These are phyloP conservation scores for Parachaetomium inaequale DNA, from an alignment of 495 filamentous ascomycete genomes.

Conservation along the genomic window DNA sequence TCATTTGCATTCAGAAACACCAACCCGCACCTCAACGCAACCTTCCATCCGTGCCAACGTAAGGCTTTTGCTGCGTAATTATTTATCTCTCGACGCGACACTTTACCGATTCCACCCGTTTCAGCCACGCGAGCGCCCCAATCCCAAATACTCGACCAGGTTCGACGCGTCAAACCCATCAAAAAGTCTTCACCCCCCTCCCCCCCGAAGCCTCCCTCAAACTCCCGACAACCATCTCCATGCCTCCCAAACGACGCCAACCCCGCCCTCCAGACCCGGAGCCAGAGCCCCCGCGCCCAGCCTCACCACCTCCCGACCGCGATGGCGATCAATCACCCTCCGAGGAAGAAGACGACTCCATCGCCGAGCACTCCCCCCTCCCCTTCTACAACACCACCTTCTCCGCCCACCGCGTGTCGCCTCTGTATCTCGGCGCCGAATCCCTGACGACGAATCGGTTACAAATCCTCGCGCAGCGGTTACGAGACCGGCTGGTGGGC, in stretches of 20 bases:
- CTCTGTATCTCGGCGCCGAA: conserved; percentile 38
- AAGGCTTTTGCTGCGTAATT: background rate
- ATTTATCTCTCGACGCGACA: background rate
- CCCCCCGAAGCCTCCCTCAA: background rate
- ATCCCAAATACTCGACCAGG: background rate
- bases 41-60: background rate
- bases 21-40: background rate
- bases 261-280: background rate
- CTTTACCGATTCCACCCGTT: background rate
- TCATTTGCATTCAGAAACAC: background rate
- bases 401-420: conserved; percentile 45
- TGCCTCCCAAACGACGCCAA: conserved; percentile 11
- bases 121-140: background rate
- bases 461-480: conserved; percentile 33
- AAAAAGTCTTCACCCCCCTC: too few species aligned
- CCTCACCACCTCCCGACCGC: background rate
- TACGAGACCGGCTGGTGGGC: conserved; percentile 45
- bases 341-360: background rate
- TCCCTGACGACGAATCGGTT: conserved; percentile 28
- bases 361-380: background rate
- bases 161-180: background rate
- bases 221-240: background rate
- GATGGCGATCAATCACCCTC: background rate
- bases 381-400: conserved; percentile 51
- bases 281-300: background rate